Base-by-base conservation (phyloP, 768 basidiomycete species). In the Chalciporus sphaerocephalus region DNA sequence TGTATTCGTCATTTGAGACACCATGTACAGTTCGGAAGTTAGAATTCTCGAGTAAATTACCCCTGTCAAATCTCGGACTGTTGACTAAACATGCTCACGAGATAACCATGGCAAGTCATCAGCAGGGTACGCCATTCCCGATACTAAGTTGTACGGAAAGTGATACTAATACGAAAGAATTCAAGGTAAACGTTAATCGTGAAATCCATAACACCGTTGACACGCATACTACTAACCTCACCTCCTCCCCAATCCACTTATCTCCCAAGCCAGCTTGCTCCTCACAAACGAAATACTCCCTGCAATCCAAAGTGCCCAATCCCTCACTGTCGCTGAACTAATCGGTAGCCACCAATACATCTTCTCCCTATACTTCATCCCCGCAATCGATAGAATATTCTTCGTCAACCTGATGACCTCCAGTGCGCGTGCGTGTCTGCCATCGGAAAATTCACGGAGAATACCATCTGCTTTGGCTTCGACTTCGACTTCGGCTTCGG, bases 371-470 rank as follows among this genome's bases (percentile, higher is more conserved):
- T 59, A 51, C 10, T 54, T 49, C 42, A 59, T 44, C 16, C 60
- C 56, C 25, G 54, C 40, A 15, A 57, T 37, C 7, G 48, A 43
- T n/a, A 61, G 47, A 55, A 70, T 50, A 12, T 50, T 47, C 59
- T 75, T 72, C n/a, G 72, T 69, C 23, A 71, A 45, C 10, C 47
- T 43, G 28, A 76, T 74, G 15, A 71, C 67, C n/a, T 59, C 54
- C 30, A 73, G 51, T 10, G 72, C 75, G 16, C 65, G 64, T 24
- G 53, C 59, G 6, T 62, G 66, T n/a, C 74, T 65, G 36, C 48
- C 46, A 2, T 52, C 44, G 18, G 67, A 64, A 57, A 69, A 73
- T 6, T 58, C 59, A 39, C 46, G 48, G 17, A 78, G 56, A 20
- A 66, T 52, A 24, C n/a, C n/a, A n/a, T n/a, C n/a, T n/a, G n/a